These are phyloP conservation scores for Trifolium pratense DNA, from an alignment of 306 rosid genomes.

Conservation along the genomic window DNA sequence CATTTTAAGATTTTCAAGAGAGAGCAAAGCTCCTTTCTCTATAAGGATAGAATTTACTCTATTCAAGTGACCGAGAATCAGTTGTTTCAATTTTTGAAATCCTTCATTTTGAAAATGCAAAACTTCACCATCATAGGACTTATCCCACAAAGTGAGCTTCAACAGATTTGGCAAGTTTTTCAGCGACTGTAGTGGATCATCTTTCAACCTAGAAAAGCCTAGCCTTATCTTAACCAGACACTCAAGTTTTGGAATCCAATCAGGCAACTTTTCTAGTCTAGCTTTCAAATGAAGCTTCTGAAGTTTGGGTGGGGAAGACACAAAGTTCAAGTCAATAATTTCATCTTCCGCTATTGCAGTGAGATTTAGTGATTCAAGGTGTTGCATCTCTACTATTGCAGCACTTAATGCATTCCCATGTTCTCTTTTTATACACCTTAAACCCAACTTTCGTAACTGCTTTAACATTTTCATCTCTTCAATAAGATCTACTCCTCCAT, in stretches of 20 bases:
- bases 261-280: neutral
- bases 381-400: constrained; percentile 9
- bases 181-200: neutral
- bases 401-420: neutral
- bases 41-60: neutral
- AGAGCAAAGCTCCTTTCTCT: neutral
- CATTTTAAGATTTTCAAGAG: neutral
- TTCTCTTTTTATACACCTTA: neutral
- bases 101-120: neutral
- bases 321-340: neutral
- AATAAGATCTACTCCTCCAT: constrained; percentile 15
- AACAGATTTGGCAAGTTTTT: too few species aligned
- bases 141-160: too few species aligned
- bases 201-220: neutral
- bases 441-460: neutral
- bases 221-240: neutral
- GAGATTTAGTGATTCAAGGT: neutral
- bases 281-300: too few species aligned
- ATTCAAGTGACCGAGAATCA: neutral
- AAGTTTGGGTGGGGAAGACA: neutral
- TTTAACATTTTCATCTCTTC: neutral
- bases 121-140: neutral
- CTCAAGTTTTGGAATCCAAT: constrained; percentile 7
- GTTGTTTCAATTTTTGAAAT: neutral
- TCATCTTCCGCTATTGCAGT: neutral